phyloP scores from a whole-genome alignment of 2,329 filamentous ascomycete species.

The Phialocephala sp. region DNA sequence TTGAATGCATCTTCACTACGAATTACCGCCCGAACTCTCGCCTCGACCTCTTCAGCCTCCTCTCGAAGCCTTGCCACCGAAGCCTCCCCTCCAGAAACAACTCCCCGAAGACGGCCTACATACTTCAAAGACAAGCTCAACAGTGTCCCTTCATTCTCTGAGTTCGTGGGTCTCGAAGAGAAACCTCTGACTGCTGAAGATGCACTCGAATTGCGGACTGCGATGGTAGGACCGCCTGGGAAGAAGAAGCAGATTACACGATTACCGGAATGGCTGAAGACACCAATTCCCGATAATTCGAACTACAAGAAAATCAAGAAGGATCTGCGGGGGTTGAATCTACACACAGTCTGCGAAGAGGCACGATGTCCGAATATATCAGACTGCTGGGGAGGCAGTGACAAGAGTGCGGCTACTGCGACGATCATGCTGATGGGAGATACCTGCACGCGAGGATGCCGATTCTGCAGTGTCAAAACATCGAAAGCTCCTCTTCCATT shows the following conservation, averaged over 20 bases:
- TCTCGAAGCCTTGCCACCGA: slow-evolving; percentile 40
- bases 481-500: slow-evolving; percentile 75
- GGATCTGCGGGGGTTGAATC: slow-evolving; percentile 83
- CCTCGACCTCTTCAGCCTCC: slow-evolving; percentile 28
- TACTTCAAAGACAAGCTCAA: slow-evolving; percentile 46
- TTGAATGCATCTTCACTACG: slow-evolving; percentile 39
- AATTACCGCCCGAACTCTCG: slow-evolving; percentile 31
- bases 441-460: slow-evolving; percentile 93
- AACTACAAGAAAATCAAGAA: slow-evolving; percentile 96
- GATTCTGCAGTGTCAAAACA: slow-evolving; percentile 98
- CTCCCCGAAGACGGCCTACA: slow-evolving; percentile 40
- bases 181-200: slow-evolving; percentile 55
- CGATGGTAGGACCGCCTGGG: slow-evolving; percentile 67
- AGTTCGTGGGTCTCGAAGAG: slow-evolving; percentile 56
- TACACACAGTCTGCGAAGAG: slow-evolving; percentile 98
- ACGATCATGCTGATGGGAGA: slow-evolving; percentile 99
- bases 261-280: slow-evolving; percentile 94
- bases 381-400: slow-evolving; percentile 94
- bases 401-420: slow-evolving; percentile 89
- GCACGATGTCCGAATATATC: slow-evolving; percentile 96
- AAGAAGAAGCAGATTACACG: slow-evolving; percentile 71
- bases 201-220: slow-evolving; percentile 64
- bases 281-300: slow-evolving; percentile 80
- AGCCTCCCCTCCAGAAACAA: slow-evolving; percentile 30
- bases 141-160: slow-evolving; percentile 60